phyloP scores from a whole-genome alignment of 2,329 filamentous ascomycete genomes.

The Ophiognomonia clavigignenti-juglandacearum region DNA sequence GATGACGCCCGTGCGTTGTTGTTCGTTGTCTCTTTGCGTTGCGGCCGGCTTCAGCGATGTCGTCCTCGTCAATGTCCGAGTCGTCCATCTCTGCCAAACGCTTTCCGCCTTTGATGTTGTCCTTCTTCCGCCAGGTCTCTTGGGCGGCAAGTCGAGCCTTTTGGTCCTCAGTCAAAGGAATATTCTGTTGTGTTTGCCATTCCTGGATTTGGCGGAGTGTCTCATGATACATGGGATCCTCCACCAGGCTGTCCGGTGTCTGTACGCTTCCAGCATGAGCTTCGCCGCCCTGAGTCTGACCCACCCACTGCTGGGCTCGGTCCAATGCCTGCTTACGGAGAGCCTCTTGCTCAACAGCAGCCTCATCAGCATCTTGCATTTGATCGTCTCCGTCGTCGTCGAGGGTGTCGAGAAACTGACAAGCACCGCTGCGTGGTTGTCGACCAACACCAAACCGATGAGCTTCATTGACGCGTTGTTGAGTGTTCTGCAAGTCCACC shows the following conservation, averaged over 20 bases:
- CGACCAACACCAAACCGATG: background rate
- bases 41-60: conserved; percentile 8
- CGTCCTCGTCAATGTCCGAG: conserved; percentile 1
- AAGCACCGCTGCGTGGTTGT: background rate
- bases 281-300: background rate
- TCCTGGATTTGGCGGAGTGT: conserved; percentile 1
- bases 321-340: background rate
- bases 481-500: background rate
- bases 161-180: conserved; percentile 1
- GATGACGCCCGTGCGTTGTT: background rate
- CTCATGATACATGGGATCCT: background rate
- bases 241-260: background rate
- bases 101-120: background rate
- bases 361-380: background rate
- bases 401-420: background rate
- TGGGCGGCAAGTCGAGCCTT: background rate
- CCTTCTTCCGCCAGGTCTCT: background rate
- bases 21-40: conserved; percentile 10
- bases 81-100: background rate
- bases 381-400: background rate
- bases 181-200: background rate
- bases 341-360: background rate
- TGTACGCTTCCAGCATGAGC: background rate
- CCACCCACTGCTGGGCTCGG: background rate
- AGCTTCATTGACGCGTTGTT: background rate